phyloP scores from a whole-genome alignment of 1,139 yeast species.

The Martiniozyma asiatica region DNA sequence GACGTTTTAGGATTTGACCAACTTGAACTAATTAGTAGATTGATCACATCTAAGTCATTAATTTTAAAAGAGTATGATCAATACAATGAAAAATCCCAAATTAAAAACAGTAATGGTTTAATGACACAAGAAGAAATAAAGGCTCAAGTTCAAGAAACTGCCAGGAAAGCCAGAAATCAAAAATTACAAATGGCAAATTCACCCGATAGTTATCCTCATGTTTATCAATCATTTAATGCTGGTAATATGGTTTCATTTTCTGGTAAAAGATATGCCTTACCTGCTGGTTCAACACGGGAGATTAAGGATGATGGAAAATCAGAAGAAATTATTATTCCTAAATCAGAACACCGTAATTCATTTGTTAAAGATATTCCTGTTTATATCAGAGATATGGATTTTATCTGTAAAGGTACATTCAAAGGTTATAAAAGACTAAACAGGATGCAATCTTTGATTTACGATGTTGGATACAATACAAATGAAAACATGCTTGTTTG shows the following conservation, averaged over 20 bases:
- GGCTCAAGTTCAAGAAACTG: slow-evolving; percentile 44
- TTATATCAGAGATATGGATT: slow-evolving; percentile 52
- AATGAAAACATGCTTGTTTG: slow-evolving; percentile 94
- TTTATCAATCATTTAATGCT: slow-evolving; percentile 58
- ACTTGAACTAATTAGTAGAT: slow-evolving; percentile 59
- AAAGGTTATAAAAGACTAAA: slow-evolving; percentile 66
- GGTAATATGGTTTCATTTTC: slow-evolving; percentile 62
- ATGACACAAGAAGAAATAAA: slow-evolving; percentile 48
- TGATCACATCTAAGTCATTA: slow-evolving; percentile 41
- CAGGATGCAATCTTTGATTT: slow-evolving; percentile 85
- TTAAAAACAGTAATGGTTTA: slow-evolving; percentile 17
- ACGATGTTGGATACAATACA: slow-evolving; percentile 83
- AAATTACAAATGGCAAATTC: slow-evolving; percentile 35
- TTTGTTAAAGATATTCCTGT: slow-evolving; percentile 45
- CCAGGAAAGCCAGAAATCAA: slow-evolving; percentile 37
- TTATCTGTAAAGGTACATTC: slow-evolving; percentile 75
- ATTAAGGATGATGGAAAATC: slow-evolving; percentile 34
- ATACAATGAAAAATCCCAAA: slow-evolving; percentile 7
- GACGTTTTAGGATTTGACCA: slow-evolving; percentile 81
- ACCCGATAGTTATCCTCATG: slow-evolving; percentile 70
- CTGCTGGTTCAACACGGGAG: slow-evolving; percentile 67
- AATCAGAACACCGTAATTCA: slow-evolving; percentile 38
- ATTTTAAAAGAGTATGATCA: slow-evolving; percentile 11
- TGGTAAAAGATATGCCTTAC: slow-evolving; percentile 71
- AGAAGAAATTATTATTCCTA: slow-evolving; percentile 80